Evolutionary conservation across 2,329 filamentous ascomycete species (phyloP).

Genomic region (Botryosphaeria dothidea): DNA sequence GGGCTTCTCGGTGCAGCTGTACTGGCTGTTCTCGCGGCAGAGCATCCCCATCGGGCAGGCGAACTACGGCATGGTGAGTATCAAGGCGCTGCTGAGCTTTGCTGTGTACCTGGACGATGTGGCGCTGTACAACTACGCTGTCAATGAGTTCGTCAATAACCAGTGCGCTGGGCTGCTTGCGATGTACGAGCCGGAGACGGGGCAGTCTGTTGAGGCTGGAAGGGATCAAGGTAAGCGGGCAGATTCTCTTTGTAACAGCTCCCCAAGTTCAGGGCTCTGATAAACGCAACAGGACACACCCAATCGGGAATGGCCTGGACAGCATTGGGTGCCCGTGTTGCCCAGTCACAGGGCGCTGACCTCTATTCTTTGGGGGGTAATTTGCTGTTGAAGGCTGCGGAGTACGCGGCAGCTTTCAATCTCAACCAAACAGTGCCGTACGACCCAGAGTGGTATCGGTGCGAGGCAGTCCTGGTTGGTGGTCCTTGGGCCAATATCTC

Average conservation of each 20-base stretch:
- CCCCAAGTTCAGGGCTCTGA: too few species aligned
- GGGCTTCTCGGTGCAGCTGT: conserved; percentile 43
- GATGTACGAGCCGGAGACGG: conserved; percentile 34
- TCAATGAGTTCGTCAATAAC: conserved; percentile 39
- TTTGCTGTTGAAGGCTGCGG: conserved; percentile 37
- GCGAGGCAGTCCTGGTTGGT: conserved; percentile 43
- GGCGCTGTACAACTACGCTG: conserved; percentile 43
- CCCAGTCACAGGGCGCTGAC: conserved; percentile 40
- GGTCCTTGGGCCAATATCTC: conserved; percentile 40
- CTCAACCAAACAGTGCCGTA: conserved; percentile 38
- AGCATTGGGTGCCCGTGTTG: conserved; percentile 35
- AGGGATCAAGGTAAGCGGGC: conserved; percentile 35
- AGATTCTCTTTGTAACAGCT: background rate
- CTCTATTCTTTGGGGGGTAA: conserved; percentile 34
- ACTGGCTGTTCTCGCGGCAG: conserved; percentile 45
- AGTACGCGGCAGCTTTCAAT: conserved; percentile 45
- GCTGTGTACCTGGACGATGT: conserved; percentile 46
- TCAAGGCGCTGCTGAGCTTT: conserved; percentile 42
- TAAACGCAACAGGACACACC: conserved; percentile 33
- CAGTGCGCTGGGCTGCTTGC: conserved; percentile 37
- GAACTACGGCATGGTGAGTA: conserved; percentile 46
- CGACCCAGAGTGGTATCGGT: conserved; percentile 39
- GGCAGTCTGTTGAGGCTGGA: conserved; percentile 40
- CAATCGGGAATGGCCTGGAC: conserved; percentile 36
- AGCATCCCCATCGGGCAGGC: conserved; percentile 43